Evolutionary conservation across 2,329 filamentous ascomycete species (phyloP).

Genomic region (Talaromyces sp.): DNA sequence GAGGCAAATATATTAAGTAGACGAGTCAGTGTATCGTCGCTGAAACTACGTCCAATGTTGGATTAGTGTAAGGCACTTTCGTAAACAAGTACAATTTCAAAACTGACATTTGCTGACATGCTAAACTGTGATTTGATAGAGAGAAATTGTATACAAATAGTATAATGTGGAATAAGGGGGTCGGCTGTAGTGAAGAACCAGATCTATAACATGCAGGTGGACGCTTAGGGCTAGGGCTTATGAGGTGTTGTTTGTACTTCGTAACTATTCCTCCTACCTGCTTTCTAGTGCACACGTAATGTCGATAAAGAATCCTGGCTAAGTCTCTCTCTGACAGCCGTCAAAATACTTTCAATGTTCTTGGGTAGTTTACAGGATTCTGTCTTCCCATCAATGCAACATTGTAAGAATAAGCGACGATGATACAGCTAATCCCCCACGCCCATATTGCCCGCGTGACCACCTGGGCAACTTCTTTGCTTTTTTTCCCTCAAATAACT

Average conservation of each 20-base stretch:
- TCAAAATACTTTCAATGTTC: not conserved
- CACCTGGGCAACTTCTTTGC: not conserved
- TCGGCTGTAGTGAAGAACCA: not conserved
- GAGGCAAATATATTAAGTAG: not conserved
- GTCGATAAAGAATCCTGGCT: not conserved
- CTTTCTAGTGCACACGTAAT: not conserved
- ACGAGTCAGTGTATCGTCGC: conserved; percentile 21
- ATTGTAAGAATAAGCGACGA: not conserved
- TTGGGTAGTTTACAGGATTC: too few relatives aligned
- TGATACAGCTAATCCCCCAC: not conserved
- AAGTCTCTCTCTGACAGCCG: too few relatives aligned
- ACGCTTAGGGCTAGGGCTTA: not conserved
- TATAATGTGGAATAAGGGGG: not conserved
- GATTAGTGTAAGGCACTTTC: not conserved
- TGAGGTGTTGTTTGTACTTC: not conserved
- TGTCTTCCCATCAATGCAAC: not conserved
- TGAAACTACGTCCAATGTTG: not conserved
- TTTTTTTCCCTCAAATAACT: not conserved
- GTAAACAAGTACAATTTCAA: not conserved
- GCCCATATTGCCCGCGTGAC: not conserved
- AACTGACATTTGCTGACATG: not conserved
- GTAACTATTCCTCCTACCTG: not conserved
- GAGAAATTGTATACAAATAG: not conserved
- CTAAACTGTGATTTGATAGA: not conserved
- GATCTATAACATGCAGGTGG: not conserved